Percentiles rank a stretch among this genome's conserved stretches.
These are phyloP conservation scores for Pyrenophora seminiperda DNA, from an alignment of 2,329 filamentous ascomycete species.

Conservation along the genomic window DNA sequence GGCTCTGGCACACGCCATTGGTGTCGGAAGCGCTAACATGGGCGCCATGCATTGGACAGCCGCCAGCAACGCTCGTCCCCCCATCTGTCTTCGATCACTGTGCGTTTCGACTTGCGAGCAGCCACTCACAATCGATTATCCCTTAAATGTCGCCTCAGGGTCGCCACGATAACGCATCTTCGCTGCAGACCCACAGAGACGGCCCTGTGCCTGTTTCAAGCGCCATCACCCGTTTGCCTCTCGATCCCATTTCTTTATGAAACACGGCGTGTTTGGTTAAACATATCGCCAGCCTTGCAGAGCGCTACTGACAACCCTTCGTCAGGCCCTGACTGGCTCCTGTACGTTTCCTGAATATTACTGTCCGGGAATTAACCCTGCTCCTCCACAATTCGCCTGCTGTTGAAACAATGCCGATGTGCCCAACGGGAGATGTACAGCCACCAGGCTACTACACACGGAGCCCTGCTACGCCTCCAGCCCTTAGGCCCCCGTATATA, in stretches of 20 bases:
- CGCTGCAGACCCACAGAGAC: slow-evolving; percentile 17
- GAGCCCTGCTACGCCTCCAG: slow-evolving; percentile 12
- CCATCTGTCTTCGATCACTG: slow-evolving; percentile 16
- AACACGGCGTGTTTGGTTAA: slow-evolving; percentile 33
- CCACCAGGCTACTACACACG: slow-evolving; percentile 8
- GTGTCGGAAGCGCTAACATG: slow-evolving; percentile 17
- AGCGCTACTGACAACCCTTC: slow-evolving; percentile 19
- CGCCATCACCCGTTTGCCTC: slow-evolving; percentile 22
- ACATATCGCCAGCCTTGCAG: slow-evolving; percentile 22
- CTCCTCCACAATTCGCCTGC: slow-evolving; percentile 9
- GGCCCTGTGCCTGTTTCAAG: slow-evolving; percentile 31
- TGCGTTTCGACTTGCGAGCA: slow-evolving; percentile 24
- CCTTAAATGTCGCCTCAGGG: slow-evolving; percentile 9
- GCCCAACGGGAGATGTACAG: slow-evolving; percentile 19
- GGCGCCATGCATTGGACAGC: slow-evolving; percentile 14
- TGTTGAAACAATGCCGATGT: slow-evolving; percentile 32
- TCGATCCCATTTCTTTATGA: slow-evolving; percentile 38
- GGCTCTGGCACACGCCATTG: slow-evolving; percentile 8
- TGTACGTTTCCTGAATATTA: slow-evolving; percentile 25
- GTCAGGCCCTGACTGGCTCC: slow-evolving; percentile 22
- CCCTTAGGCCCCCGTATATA: slow-evolving; percentile 31
- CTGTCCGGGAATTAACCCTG: slow-evolving; percentile 25
- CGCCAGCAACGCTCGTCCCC: slow-evolving; percentile 12
- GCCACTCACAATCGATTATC: slow-evolving; percentile 14
- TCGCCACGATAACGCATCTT: slow-evolving; percentile 9